Base-by-base conservation (phyloP, 495 filamentous ascomycete genomes). In the Penicillium verhagenii region DNA sequence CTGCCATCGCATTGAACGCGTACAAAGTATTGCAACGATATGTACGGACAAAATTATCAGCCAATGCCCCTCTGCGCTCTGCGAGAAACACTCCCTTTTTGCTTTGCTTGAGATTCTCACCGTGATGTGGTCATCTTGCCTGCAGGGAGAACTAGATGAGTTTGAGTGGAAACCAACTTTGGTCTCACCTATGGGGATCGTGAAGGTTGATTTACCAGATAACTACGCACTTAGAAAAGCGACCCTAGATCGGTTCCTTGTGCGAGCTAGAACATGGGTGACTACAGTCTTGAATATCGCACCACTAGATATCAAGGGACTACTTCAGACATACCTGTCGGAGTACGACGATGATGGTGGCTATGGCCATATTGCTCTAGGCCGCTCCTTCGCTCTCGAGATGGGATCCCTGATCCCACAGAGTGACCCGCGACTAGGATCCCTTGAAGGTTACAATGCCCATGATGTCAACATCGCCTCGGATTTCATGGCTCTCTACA, bases 401-500 rank as follows among this genome's bases (percentile, higher is more conserved):
- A 92, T 97, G 82, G 94, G 93, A 2, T 87, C 88, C 14, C 75
- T 83, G 6, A 92, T 98, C 57, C 93, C 94, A 3, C 78, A 79
- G n/a, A 91, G 87, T 24, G 92, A 98, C 69, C 92, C 94, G 56
- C 83, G 89, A 48, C 79, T 98, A 16, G 81, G 78, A 21, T 82
- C 88, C 6, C 86, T 96, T 23, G 90, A 96, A 49, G 77, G 73
- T 25, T 80, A 89, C 53, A 82, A 86, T 10, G 80, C 83, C 26
- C 82, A 80, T 18, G 84, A 84, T 43, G 84, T 96, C 57, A 94
- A 97, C 61, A 87, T 92, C 13, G 92, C 91, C 11, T 97, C 93
- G 13, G 92, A 96, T 67, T 96, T 98, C 60, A 86, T 97, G 66
- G 89, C 92, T 28, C 91, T 97, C 65, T 97, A 97, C 64, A 97